These are phyloP conservation scores for Mycotypha africana DNA, from an alignment of 371 early-diverging fungal species.

Conservation along the genomic window DNA sequence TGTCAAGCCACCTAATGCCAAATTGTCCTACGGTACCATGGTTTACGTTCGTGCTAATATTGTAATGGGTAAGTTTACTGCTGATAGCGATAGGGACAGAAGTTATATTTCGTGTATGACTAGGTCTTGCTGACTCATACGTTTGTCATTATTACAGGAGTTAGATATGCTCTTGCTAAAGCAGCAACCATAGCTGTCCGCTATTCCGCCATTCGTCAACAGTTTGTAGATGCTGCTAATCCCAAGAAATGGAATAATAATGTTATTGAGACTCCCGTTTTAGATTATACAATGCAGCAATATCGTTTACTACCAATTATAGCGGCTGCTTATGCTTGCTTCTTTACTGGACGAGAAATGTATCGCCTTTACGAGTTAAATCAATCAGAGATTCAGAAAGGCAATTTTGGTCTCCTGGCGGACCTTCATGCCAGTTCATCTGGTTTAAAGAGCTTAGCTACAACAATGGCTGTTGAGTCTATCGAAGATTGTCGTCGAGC, in stretches of 20 bases:
- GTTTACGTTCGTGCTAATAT: slow-evolving; percentile 66
- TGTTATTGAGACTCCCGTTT: slow-evolving; percentile 60
- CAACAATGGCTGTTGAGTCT: slow-evolving; percentile 68
- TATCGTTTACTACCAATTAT: slow-evolving; percentile 69
- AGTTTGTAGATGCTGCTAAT: slow-evolving; percentile 46
- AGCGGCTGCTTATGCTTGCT: slow-evolving; percentile 69
- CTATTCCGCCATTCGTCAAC: slow-evolving; percentile 47
- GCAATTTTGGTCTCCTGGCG: slow-evolving; percentile 54
- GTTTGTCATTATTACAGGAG: no score
- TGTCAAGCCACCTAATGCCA: slow-evolving; percentile 61
- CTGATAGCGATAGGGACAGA: no score
- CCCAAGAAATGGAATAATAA: slow-evolving; percentile 31
- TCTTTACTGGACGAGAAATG: slow-evolving; percentile 65
- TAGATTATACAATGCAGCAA: slow-evolving; percentile 76
- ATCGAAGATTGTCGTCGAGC: slow-evolving; percentile 73
- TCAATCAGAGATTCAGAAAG: slow-evolving; percentile 50
- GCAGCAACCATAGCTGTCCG: slow-evolving; percentile 44
- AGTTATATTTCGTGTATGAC: no score
- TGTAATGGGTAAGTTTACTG: no score
- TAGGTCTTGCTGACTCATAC: no score
- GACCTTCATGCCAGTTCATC: slow-evolving; percentile 85
- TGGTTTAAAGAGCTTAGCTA: slow-evolving; percentile 78
- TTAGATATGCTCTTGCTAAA: slow-evolving; percentile 49
- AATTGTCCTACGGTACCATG: slow-evolving; percentile 77
- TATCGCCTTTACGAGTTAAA: slow-evolving; percentile 53